Base-by-base conservation (phyloP, 2,329 filamentous ascomycete species). In the Ceratocystis alfenasii region DNA sequence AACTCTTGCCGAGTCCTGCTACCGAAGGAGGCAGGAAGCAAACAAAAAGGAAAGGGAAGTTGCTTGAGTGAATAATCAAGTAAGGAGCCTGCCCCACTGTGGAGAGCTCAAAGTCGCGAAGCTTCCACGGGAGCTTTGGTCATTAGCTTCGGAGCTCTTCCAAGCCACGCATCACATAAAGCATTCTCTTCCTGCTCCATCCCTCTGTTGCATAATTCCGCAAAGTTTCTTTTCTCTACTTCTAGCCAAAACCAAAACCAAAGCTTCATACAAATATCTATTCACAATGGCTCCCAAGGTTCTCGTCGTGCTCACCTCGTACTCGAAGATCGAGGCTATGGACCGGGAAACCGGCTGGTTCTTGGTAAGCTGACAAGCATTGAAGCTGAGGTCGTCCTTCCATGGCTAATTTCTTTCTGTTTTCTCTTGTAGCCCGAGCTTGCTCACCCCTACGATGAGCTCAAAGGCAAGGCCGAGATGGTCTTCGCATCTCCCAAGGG, bases 301-400 rank as follows among this genome's bases (percentile, higher is more conserved):
- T 69, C 86, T 90, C 76, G 76, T 89, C 74, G 83, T 90, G 67
- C 82, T 90, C 68, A 88, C 85, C 69, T 89, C 86, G 68, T 79
- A 82, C 73, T 74, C 73, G 72, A 75, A 77, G 73, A 78, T 83
- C 61, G 76, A 76, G 70, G 69, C 68, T 65, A 72, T 76, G 70
- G 77, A 78, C 57, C 78, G 77, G 71, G 80, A 81, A 8, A 89
- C 87, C 0, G 87, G 87, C 69, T 90, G 87, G 87, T 90, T 83
- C 72, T 76, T 90, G 71, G 84, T 86, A 76, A 62, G 77, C 68
- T n/a, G 61, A 5, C 36, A n/a, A 45, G 3, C 1, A 41, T 15
- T 15, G 12, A 41, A 41, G 3, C 36, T 15, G 10, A 41, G 12
- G 2, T 41, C 6, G 7, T 28, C 15, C 53, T 57, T 22, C 15